phyloP scores from a whole-genome alignment of 768 basidiomycete genomes.

The Tricholoma flavovirens region DNA sequence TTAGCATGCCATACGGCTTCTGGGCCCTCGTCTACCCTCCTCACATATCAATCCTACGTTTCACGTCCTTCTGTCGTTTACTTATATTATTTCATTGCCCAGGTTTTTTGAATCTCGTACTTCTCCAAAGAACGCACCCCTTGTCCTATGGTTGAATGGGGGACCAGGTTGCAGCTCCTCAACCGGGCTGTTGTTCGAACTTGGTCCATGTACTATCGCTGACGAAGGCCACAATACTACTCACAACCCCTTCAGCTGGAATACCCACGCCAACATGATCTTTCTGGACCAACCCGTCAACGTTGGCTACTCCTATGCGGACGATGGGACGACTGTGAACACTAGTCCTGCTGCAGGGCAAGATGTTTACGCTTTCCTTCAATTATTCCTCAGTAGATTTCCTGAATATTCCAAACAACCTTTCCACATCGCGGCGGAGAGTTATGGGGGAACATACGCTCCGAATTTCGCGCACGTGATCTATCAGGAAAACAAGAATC shows the following conservation, averaged over 20 bases:
- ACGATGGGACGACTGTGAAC: conserved; percentile 67
- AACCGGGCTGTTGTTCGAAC: conserved; percentile 86
- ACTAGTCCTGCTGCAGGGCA: conserved; percentile 82
- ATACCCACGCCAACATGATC: conserved; percentile 66
- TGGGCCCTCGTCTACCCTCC: neutral
- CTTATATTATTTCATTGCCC: neutral
- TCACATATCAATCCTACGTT: neutral
- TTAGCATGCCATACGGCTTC: neutral
- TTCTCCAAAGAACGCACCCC: conserved; percentile 69
- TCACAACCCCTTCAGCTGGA: conserved; percentile 84
- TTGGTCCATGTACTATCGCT: conserved; percentile 79
- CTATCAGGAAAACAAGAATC: conserved; percentile 66
- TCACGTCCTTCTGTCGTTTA: neutral
- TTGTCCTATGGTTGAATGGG: conserved; percentile 89
- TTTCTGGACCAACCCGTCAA: conserved; percentile 81
- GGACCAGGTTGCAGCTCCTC: conserved; percentile 69
- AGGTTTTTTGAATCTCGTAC: conserved; percentile 89
- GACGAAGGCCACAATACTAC: conserved; percentile 67
- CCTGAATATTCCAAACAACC: conserved; percentile 62
- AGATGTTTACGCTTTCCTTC: conserved; percentile 84
- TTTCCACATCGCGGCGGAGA: conserved; percentile 80
- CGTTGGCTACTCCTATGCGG: conserved; percentile 86
- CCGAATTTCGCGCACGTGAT: conserved; percentile 86
- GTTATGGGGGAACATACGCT: conserved; percentile 73
- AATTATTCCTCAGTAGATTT: conserved; percentile 75